These are phyloP conservation scores for Saccharomycopsis selenospora DNA, from an alignment of 805 yeast species.

Conservation along the genomic window DNA sequence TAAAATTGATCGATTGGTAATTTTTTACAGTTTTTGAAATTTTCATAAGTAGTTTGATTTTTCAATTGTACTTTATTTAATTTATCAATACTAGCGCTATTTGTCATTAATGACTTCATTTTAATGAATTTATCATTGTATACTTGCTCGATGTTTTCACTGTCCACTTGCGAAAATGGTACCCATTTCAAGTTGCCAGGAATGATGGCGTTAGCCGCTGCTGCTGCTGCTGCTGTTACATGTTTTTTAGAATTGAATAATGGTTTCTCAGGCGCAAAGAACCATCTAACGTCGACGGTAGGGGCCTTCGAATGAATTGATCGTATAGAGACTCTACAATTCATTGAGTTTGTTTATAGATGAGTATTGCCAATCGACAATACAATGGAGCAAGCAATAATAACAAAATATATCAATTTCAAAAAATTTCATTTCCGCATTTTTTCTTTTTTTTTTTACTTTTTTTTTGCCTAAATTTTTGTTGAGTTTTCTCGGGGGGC, in stretches of 20 bases:
- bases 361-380: neutral
- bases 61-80: too few relatives aligned
- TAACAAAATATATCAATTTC: too few relatives aligned
- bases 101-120: too few relatives aligned
- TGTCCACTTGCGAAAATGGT: neutral
- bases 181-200: constrained; percentile 3
- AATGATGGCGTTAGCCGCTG: neutral
- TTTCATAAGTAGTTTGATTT: neutral
- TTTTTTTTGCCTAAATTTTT: too few relatives aligned
- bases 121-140: too few relatives aligned
- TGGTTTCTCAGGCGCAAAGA: constrained; percentile 1
- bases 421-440: too few relatives aligned
- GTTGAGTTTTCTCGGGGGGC: too few relatives aligned
- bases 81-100: too few relatives aligned
- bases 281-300: neutral
- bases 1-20: constrained; percentile 6
- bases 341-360: neutral
- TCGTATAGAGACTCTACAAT: neutral
- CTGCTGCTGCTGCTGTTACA: neutral
- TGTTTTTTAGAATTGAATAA: neutral
- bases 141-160: constrained; percentile 9
- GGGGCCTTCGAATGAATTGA: neutral
- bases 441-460: too few relatives aligned
- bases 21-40: constrained; percentile 3
- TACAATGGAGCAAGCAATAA: too few relatives aligned